Conservation (phyloP, 306 rosid genomes). For the Macrotyloma uniflorum region DNA sequence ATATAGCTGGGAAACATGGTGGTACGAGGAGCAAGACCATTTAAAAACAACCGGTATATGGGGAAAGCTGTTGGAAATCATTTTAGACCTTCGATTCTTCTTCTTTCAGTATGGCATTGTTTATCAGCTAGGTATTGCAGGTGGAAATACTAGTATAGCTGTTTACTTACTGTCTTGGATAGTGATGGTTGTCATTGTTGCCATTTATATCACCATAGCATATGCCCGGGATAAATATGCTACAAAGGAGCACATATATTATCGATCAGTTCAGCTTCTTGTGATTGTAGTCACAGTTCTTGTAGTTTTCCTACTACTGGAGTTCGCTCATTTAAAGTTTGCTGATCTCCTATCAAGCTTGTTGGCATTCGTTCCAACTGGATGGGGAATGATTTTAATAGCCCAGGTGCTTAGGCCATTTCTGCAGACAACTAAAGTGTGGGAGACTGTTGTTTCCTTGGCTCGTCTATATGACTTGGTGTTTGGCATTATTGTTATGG, state of each 20-base stretch:
- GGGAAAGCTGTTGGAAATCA: slow-evolving; percentile 94
- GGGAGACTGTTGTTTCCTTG: slow-evolving; percentile 86
- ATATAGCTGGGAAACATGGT: slow-evolving; percentile 95
- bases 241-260: slow-evolving; percentile 70
- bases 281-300: slow-evolving; percentile 65
- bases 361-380: slow-evolving; percentile 88
- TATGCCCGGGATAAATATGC: slow-evolving; percentile 82
- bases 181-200: slow-evolving; percentile 68
- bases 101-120: slow-evolving; percentile 95
- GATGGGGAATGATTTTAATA: slow-evolving; percentile 91
- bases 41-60: slow-evolving; percentile 88
- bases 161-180: slow-evolving; percentile 95
- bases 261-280: slow-evolving; percentile 82
- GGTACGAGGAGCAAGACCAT: slow-evolving; percentile 95
- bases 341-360: slow-evolving; percentile 70
- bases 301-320: slow-evolving; percentile 59
- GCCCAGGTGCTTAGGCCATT: slow-evolving; percentile 93
- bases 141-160: slow-evolving; percentile 51
- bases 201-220: slow-evolving; percentile 62
- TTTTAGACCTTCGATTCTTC: slow-evolving; percentile 93
- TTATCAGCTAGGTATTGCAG: slow-evolving; percentile 66
- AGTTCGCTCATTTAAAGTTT: slow-evolving; percentile 55
- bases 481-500: slow-evolving; percentile 82
- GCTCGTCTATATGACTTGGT: slow-evolving; percentile 86
- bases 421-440: slow-evolving; percentile 74